Evolutionary conservation across 768 basidiomycete species (phyloP), one percentile per base, ranked within the genome.

Genomic region (Lentinula sp.): DNA sequence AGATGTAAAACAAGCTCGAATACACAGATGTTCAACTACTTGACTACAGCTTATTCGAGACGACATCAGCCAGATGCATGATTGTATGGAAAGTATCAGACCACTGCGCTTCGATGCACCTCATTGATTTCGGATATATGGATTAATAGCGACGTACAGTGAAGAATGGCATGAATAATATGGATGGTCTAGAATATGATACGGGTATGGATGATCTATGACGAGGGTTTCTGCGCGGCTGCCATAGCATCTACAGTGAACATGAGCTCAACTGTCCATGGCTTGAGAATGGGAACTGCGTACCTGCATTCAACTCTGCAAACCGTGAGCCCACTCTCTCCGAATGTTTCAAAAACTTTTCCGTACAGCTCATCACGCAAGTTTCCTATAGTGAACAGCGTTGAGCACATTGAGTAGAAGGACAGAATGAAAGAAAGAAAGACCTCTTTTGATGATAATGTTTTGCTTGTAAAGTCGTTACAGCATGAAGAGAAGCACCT

Each of bases 301-400:
- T 65, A 94, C 95, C 95, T 58, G 93, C 93, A 68, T 94, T 96
- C 63, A 90, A 76, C 71, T 96, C 95, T 49, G 93, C 93, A 70
- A 96, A 97, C 50, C 95, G 83, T 33, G 93, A 88, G 5, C 93
- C 93, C 15, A 96, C 90, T 55, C 95, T 82, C 71, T 98, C 95
- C 10, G 94, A 94, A 71, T 97, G 93, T 72, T 97, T 97, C 69
- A 98, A 77, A 79, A 97, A 98, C 75, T 98, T 99, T 80, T 98
- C 96, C 20, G 94, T 83, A 77, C 96, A 99, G 77, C 95, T 93
- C 74, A 85, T 80, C 51, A 96, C 85, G 71, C 96, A 99, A 65
- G 85, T 83, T 68, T 91, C 90, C 95, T 98, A 51, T 32, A 35
- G 69, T 20, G 59, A 61, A 55, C 18, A 28, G 59, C 53, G 57